phyloP scores from a whole-genome alignment of 2,329 filamentous ascomycete genomes.

The Emericellopsis cladophorae region DNA sequence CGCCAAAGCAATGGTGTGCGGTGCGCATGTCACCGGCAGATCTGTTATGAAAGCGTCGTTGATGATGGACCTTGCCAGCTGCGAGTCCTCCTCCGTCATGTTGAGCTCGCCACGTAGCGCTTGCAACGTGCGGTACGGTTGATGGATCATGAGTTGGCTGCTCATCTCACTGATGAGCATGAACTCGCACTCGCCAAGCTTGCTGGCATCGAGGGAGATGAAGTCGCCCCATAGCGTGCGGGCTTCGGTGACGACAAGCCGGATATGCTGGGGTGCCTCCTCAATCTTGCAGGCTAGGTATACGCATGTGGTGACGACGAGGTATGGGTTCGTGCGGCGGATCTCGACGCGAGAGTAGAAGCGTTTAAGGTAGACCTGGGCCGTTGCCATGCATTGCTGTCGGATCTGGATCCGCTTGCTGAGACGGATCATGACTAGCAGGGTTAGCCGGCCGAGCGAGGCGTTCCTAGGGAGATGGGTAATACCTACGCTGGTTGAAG shows the following conservation, averaged over 20 bases:
- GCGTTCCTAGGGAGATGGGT: not conserved
- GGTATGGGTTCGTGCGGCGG: conserved; percentile 82
- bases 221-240: conserved; percentile 75
- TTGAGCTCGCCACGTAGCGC: conserved; percentile 57
- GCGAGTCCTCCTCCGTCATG: conserved; percentile 65
- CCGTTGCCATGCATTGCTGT: conserved; percentile 88
- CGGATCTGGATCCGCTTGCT: conserved; percentile 73
- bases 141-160: conserved; percentile 79
- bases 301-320: conserved; percentile 83
- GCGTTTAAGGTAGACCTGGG: conserved; percentile 86
- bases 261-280: conserved; percentile 91
- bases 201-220: conserved; percentile 63
- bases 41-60: conserved; percentile 93
- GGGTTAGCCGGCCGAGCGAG: not conserved
- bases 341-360: conserved; percentile 91
- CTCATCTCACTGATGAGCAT: conserved; percentile 83
- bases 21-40: conserved; percentile 71
- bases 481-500: conserved; percentile 67
- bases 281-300: conserved; percentile 98
- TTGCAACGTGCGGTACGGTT: conserved; percentile 74
- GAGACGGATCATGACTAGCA: conserved; percentile 63
- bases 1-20: conserved; percentile 80
- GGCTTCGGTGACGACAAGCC: conserved; percentile 77
- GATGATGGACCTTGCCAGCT: conserved; percentile 69
- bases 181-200: conserved; percentile 90